phyloP scores from a whole-genome alignment of 345 rosid genomes.

The Abelmoschus esculentus region DNA sequence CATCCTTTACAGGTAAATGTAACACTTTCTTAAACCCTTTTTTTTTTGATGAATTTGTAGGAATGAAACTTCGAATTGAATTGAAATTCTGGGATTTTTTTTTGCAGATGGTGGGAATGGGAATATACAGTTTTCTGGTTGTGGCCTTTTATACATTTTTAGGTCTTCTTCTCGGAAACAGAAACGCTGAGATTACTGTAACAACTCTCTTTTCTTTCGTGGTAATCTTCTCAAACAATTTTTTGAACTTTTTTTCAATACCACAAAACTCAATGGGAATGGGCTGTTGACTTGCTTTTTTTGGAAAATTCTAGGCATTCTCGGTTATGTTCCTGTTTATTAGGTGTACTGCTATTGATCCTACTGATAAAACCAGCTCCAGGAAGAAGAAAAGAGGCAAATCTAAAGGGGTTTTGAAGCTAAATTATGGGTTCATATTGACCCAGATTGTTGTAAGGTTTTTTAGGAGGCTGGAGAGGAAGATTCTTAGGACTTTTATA shows the following conservation, averaged over 20 bases:
- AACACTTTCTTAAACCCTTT: not conserved
- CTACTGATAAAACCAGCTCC: slow-evolving; percentile 73
- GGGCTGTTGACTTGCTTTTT: not conserved
- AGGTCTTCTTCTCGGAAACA: slow-evolving; percentile 75
- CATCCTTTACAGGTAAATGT: slow-evolving; percentile 67
- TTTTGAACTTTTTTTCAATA: not conserved
- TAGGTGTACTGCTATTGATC: slow-evolving; percentile 81
- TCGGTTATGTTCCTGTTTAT: slow-evolving; percentile 66
- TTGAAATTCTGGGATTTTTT: slow-evolving; percentile 6
- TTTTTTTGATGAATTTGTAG: not conserved
- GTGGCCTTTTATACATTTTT: slow-evolving; percentile 69
- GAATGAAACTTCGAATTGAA: not conserved
- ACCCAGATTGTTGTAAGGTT: slow-evolving; percentile 70
- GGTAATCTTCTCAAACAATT: slow-evolving; percentile 35
- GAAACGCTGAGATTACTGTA: slow-evolving; percentile 58
- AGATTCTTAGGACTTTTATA: slow-evolving; percentile 66
- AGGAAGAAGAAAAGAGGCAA: slow-evolving; percentile 51
- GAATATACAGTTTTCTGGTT: slow-evolving; percentile 55
- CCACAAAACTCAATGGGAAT: slow-evolving; percentile 12
- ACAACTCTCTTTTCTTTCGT: slow-evolving; percentile 52
- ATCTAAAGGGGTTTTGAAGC: slow-evolving; percentile 43
- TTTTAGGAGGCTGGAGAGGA: slow-evolving; percentile 77
- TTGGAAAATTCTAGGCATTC: slow-evolving; percentile 43
- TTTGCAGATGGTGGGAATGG: slow-evolving; percentile 78
- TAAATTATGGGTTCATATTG: slow-evolving; percentile 65